Evolutionary conservation across 257 asterid species (phyloP), one percentile per base, ranked within the genome.

Genomic region (Fraxinus excelsior): DNA sequence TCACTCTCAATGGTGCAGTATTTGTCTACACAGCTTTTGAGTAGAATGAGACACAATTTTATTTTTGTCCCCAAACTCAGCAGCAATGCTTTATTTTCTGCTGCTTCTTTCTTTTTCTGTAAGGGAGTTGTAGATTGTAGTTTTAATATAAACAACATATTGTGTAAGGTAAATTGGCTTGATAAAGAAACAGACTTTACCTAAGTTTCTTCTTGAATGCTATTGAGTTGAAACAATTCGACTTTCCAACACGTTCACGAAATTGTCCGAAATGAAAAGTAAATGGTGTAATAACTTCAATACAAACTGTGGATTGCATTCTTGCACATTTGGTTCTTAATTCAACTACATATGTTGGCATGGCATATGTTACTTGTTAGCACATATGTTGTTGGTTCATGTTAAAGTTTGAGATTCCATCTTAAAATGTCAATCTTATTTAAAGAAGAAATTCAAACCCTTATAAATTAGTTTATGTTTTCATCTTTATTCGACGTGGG

Each of bases 321-420:
- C 40, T 40, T 38, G 66, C 78, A 67, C 25, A 19, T 13, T 66
- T 21, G 80, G 80, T 64, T 14, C 72, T 56, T 65, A 37, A 26
- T 70, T 35, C 71, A 70, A 38, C 64, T 23, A 51, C 25, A 74
- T 70, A 14, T 76, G 76, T 71, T 79, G 77, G 73, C 79, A 70
- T 65, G 73, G 56, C 78, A 78, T 72, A 80, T 83, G 81, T n/a
- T n/a, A n/a, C n/a, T n/a, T n/a, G n/a, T 71, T 58, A 71, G 78
- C 86, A 85, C 79, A 79, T 82, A 82, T 77, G 71, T 51, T 76
- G 77, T 78, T 64, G 74, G n/a, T n/a, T n/a, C n/a, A n/a, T n/a
- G n/a, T n/a, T n/a, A n/a, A n/a, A n/a, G n/a, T n/a, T n/a, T n/a
- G n/a, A n/a, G n/a, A n/a, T n/a, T n/a, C n/a, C n/a, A n/a, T n/a